phyloP scores from a whole-genome alignment of 192 early-diverging fungal species.

The Chytriomyces sp. region DNA sequence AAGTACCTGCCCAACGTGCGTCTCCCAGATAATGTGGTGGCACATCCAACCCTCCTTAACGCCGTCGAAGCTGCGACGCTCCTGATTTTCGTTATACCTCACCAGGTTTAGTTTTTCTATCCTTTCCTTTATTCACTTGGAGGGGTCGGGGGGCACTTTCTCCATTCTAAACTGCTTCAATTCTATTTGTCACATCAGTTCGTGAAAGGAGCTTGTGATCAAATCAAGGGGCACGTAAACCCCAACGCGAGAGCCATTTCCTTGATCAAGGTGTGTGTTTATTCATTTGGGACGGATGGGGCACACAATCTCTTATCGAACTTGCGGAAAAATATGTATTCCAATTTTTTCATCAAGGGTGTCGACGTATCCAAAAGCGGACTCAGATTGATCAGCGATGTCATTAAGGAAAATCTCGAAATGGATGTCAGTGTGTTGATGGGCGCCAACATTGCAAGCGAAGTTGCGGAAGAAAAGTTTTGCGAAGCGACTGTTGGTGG shows the following conservation, averaged over 20 bases:
- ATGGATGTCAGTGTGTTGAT: slow-evolving; percentile 84
- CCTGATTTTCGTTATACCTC: slow-evolving; percentile 92
- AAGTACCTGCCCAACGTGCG: slow-evolving; percentile 78
- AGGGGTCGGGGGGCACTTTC: neutral
- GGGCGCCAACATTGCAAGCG: slow-evolving; percentile 97
- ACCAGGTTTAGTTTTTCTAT: slow-evolving; percentile 62
- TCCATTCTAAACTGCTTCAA: neutral
- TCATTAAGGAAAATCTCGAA: slow-evolving; percentile 77
- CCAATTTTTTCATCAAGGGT: slow-evolving; percentile 49
- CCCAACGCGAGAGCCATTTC: slow-evolving; percentile 86
- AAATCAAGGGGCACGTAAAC: slow-evolving; percentile 76
- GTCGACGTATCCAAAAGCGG: slow-evolving; percentile 79
- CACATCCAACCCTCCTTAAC: slow-evolving; percentile 80
- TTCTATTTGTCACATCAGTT: slow-evolving; percentile 59
- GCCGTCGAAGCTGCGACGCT: slow-evolving; percentile 84
- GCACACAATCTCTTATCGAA: neutral
- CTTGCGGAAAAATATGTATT: neutral
- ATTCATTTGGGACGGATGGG: neutral
- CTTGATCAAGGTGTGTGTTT: slow-evolving; percentile 75
- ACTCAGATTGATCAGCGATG: slow-evolving; percentile 77
- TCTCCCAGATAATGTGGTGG: slow-evolving; percentile 85
- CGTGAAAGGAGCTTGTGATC: slow-evolving; percentile 78
- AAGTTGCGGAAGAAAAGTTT: slow-evolving; percentile 92
- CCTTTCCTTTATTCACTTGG: neutral
- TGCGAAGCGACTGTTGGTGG: slow-evolving; percentile 93